These are phyloP conservation scores for Sextonia rubra DNA, from an alignment of 164 flowering plant genomes.

Conservation along the genomic window DNA sequence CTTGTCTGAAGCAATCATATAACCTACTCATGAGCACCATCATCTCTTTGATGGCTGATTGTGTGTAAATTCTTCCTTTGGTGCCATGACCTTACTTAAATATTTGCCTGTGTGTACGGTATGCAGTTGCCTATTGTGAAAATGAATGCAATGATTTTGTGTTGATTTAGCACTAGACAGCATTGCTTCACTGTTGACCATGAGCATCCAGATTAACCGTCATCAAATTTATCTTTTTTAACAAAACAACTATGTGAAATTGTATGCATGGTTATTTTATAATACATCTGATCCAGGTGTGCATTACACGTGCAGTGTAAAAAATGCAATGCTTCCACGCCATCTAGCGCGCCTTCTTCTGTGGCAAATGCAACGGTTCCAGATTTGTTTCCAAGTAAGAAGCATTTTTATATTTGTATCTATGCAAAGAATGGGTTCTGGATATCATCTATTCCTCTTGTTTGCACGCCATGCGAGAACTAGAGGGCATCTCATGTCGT, in stretches of 20 bases:
- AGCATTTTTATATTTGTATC: background rate
- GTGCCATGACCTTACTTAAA: background rate
- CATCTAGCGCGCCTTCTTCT: slow-evolving; percentile 39
- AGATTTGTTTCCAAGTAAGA: slow-evolving; percentile 27
- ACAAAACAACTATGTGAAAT: background rate
- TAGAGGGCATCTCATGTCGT: too few relatives aligned
- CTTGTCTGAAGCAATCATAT: slow-evolving; percentile 30
- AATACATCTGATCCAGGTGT: slow-evolving; percentile 6
- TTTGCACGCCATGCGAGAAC: too few relatives aligned
- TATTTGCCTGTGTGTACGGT: background rate
- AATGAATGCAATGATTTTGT: background rate
- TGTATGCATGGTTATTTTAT: background rate
- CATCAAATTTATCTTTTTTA: background rate
- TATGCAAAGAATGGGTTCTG: background rate
- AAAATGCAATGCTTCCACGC: slow-evolving; percentile 70
- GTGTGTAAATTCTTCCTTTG: background rate
- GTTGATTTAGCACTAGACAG: too few relatives aligned
- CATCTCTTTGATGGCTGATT: background rate
- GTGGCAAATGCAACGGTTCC: slow-evolving; percentile 19
- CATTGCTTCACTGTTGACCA: too few relatives aligned
- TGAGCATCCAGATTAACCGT: background rate
- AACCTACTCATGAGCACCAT: background rate
- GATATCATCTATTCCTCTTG: background rate
- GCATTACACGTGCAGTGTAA: slow-evolving; percentile 62
- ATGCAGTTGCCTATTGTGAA: background rate